Percentiles rank a stretch among this genome's conserved stretches.
These are phyloP conservation scores for Lentinula detonsa DNA, from an alignment of 768 basidiomycete genomes.

Conservation along the genomic window DNA sequence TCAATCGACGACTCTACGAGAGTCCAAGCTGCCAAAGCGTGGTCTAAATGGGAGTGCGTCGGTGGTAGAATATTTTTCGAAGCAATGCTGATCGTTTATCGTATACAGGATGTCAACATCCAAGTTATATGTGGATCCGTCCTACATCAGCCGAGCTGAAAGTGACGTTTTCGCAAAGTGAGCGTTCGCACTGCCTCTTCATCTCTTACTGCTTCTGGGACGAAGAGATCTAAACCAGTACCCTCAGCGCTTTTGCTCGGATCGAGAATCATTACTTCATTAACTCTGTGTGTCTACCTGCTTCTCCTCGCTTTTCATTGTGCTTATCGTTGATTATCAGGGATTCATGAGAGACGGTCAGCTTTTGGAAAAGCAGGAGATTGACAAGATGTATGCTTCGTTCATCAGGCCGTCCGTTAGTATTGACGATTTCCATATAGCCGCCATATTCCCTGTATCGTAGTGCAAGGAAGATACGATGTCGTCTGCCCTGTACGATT, in stretches of 20 bases:
- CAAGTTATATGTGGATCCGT: slow-evolving; percentile 63
- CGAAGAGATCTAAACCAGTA: slow-evolving; percentile 5
- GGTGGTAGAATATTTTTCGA: background rate
- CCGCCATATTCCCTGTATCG: slow-evolving; percentile 79
- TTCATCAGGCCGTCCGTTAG: background rate
- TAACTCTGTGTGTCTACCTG: slow-evolving; percentile 45
- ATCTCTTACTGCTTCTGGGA: slow-evolving; percentile 3
- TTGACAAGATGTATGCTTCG: slow-evolving; percentile 74
- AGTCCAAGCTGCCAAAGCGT: slow-evolving; percentile 71
- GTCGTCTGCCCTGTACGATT: slow-evolving; percentile 73
- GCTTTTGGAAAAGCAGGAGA: slow-evolving; percentile 73
- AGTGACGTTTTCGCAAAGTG: slow-evolving; percentile 75
- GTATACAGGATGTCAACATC: slow-evolving; percentile 72
- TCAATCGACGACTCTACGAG: slow-evolving; percentile 63
- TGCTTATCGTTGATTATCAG: slow-evolving; percentile 24
- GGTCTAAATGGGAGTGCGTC: slow-evolving; percentile 88
- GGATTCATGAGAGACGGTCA: slow-evolving; percentile 89
- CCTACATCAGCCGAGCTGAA: slow-evolving; percentile 61
- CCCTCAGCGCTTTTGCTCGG: slow-evolving; percentile 68
- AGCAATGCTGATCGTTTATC: background rate
- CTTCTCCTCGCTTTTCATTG: background rate
- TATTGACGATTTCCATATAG: slow-evolving; percentile 28
- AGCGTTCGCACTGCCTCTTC: slow-evolving; percentile 14
- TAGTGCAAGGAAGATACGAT: slow-evolving; percentile 87
- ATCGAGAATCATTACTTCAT: slow-evolving; percentile 93